Evolutionary conservation across 768 basidiomycete species (phyloP).

Genomic region (Mrakia hoshinonis): DNA sequence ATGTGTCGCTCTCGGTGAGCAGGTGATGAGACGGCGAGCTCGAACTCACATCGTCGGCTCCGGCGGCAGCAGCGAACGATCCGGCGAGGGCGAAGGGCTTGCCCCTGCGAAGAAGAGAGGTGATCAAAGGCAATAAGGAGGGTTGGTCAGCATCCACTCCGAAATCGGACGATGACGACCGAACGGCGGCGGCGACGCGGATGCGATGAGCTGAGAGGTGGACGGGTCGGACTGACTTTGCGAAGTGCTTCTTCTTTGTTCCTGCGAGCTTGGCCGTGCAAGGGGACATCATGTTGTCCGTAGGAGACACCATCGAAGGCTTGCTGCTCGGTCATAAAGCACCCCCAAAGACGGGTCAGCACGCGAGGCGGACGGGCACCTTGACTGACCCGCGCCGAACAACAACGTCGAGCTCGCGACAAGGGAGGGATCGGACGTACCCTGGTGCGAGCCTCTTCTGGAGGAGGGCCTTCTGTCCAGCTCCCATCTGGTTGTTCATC

Average conservation of each 20-base stretch:
- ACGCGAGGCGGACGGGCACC: neutral
- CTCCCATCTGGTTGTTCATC: slow-evolving; percentile 30
- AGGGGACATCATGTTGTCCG: slow-evolving; percentile 90
- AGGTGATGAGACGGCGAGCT: neutral
- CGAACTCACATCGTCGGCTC: slow-evolving; percentile 15
- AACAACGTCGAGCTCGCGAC: neutral
- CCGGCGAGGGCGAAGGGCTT: slow-evolving; percentile 35
- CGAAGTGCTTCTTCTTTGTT: slow-evolving; percentile 87
- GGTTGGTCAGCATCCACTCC: neutral
- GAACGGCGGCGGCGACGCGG: too few species aligned
- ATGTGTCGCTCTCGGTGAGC: neutral
- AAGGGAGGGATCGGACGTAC: slow-evolving; percentile 47
- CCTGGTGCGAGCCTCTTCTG: slow-evolving; percentile 83
- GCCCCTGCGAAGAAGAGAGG: slow-evolving; percentile 30
- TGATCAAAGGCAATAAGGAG: neutral
- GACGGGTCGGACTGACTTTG: slow-evolving; percentile 54
- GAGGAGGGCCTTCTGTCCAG: slow-evolving; percentile 84
- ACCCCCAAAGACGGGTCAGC: neutral
- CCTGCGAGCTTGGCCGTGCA: slow-evolving; percentile 83
- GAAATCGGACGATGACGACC: too few species aligned
- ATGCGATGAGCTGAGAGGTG: neutral
- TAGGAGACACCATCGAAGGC: slow-evolving; percentile 80
- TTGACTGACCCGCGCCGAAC: neutral
- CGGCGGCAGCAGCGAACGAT: slow-evolving; percentile 31
- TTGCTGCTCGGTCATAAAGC: slow-evolving; percentile 51